Conservation (phyloP, 176 grass and related monocot species). For the Secale cereale region DNA sequence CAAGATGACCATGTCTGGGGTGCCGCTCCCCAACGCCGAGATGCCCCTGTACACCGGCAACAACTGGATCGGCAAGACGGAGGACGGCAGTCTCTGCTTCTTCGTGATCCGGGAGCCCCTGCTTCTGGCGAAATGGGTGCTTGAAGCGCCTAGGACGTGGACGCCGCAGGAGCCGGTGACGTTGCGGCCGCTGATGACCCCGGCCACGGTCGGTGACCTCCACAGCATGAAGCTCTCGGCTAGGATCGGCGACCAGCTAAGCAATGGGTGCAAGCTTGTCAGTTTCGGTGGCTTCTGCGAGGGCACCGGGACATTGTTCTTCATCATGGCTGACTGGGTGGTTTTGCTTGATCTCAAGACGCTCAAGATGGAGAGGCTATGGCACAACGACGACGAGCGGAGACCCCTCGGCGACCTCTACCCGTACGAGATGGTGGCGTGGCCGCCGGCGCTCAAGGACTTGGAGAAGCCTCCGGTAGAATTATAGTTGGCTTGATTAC, state of each 20-base stretch:
- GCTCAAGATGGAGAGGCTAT: conserved; percentile 33
- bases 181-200: conserved; percentile 21
- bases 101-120: conserved; percentile 38
- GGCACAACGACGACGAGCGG: conserved; percentile 25
- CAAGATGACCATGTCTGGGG: conserved; percentile 27
- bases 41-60: conserved; percentile 27
- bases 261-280: conserved; percentile 37
- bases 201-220: conserved; percentile 11
- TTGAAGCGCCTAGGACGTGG: conserved; percentile 30
- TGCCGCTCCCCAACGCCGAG: conserved; percentile 21
- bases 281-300: conserved; percentile 53
- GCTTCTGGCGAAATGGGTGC: conserved; percentile 14
- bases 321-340: conserved; percentile 55
- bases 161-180: conserved; percentile 9
- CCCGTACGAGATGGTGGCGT: conserved; percentile 52
- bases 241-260: conserved; percentile 35
- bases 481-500: not conserved
- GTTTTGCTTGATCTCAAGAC: conserved; percentile 28
- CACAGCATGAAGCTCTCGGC: conserved; percentile 43
- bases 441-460: conserved; percentile 40
- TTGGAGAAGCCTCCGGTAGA: not conserved
- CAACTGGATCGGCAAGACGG: conserved; percentile 45
- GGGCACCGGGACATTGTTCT: conserved; percentile 32
- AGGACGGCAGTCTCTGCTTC: conserved; percentile 40
- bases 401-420: conserved; percentile 35